Base-by-base conservation (phyloP, 2,329 filamentous ascomycete genomes). In the Plenodomus lindquistii region DNA sequence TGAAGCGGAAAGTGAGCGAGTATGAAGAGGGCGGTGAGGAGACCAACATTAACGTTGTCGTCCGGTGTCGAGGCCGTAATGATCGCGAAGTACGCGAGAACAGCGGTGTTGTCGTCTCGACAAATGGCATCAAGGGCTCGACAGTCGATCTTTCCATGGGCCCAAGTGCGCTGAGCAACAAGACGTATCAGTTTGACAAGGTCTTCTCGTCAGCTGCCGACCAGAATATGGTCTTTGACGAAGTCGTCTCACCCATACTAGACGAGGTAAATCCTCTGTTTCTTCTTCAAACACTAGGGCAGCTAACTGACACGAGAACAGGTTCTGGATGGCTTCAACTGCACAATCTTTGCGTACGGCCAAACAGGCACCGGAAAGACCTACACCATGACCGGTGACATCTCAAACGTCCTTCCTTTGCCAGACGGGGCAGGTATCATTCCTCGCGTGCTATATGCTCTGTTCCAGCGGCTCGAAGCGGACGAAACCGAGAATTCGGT, bases 361-460 rank as follows among this genome's bases (percentile, higher is more conserved):
- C 94, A 99, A 72, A 99, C 94, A 0, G 94, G 94, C 37, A 99
- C 94, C 0, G 94, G 94, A 62, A 99, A 99, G 73, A 99, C 94
- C 13, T 99, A 99, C 73, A 99, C 94, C 19, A 99, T 99, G 94
- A 96, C 93, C 0, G 94, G 94, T 46, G 93, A 99, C 72, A 97
- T 99, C 85, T 89, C 83, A 13, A 89, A 97, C 62, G 90, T 91
- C 31, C 91, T 93, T 1, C 85, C 96, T 50, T 80, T 96, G 13
- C 93, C 93, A 1, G 94, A 97, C 67, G 87, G 86, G 34, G 94
- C 95, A 21, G 94, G 94, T 62, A 97, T 99, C 61, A 94, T 99
- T 54, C 95, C 95, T 19, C 87, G 95, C 40, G 91, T 92, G 0
- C 78, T 99, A 0, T 87, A 97, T 65, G 84, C 88, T 0, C 81